phyloP scores from a whole-genome alignment of 805 yeast genomes.

The Metschnikowia orientalis region DNA sequence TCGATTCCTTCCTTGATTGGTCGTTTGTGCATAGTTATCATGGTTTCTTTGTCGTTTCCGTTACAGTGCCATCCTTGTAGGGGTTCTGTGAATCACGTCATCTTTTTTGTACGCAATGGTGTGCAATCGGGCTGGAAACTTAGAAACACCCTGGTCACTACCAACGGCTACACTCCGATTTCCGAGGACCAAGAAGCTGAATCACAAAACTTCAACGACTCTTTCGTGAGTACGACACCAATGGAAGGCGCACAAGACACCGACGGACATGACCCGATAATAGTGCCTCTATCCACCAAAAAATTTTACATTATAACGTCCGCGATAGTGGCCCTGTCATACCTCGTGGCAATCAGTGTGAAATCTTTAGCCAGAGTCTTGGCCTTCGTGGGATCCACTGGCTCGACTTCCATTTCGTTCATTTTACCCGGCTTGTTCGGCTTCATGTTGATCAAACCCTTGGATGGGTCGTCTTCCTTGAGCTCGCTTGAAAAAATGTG shows the following conservation, averaged over 20 bases:
- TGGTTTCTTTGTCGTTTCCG: conserved; percentile 76
- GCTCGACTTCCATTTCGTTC: conserved; percentile 87
- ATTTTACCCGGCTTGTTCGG: conserved; percentile 88
- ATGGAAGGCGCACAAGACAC: conserved; percentile 46
- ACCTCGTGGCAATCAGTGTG: conserved; percentile 60
- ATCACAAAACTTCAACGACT: conserved; percentile 24
- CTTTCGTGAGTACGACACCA: conserved; percentile 41
- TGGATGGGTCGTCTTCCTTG: conserved; percentile 23
- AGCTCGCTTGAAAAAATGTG: conserved; percentile 29
- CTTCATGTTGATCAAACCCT: conserved; percentile 59
- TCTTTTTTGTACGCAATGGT: conserved; percentile 43
- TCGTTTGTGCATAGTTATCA: conserved; percentile 57
- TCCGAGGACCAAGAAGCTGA: conserved; percentile 16
- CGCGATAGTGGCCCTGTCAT: conserved; percentile 46
- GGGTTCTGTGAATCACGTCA: conserved; percentile 64
- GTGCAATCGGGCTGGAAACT: conserved; percentile 22
- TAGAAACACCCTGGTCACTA: conserved; percentile 16
- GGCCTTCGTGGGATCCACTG: conserved; percentile 89
- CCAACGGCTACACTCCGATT: conserved; percentile 25
- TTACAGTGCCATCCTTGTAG: conserved; percentile 79
- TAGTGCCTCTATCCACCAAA: conserved; percentile 28
- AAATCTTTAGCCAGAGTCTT: conserved; percentile 74
- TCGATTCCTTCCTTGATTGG: conserved; percentile 49
- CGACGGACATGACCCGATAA: conserved; percentile 43
- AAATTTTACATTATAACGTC: conserved; percentile 28